phyloP scores from a whole-genome alignment of 1,284 basidiomycete genomes.

The Sporisorium sorghi region DNA sequence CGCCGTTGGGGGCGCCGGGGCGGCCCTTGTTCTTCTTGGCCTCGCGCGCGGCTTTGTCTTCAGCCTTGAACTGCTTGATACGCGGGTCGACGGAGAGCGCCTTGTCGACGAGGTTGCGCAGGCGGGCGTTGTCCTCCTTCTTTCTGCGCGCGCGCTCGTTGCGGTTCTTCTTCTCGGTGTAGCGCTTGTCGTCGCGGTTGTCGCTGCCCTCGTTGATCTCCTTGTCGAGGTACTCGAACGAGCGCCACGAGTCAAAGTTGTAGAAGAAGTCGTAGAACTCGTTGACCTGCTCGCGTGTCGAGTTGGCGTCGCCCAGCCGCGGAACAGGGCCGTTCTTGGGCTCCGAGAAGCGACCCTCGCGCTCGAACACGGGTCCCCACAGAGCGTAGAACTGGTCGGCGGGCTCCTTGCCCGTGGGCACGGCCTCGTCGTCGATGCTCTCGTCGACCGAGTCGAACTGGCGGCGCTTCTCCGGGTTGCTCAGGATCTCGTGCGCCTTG shows the following conservation, averaged over 20 bases:
- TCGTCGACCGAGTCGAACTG: constrained; percentile 98
- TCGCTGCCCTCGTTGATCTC: constrained; percentile 98
- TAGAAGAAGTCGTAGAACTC: constrained; percentile 99
- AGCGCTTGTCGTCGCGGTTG: constrained; percentile 97
- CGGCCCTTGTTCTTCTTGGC: constrained; percentile 83
- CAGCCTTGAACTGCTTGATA: constrained; percentile 95
- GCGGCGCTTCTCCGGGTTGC: constrained; percentile 84
- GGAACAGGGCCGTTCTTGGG: constrained; percentile 84
- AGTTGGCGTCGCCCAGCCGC: constrained; percentile 78
- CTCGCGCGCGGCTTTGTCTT: constrained; percentile 93
- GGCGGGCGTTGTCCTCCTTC: constrained; percentile 95
- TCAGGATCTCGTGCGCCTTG: constrained; percentile 93
- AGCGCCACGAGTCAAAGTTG: constrained; percentile 98
- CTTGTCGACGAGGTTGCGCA: constrained; percentile 88
- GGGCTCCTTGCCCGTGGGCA: constrained; percentile 69
- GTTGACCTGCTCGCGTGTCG: constrained; percentile 85
- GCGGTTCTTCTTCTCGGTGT: constrained; percentile 99
- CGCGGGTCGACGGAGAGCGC: constrained; percentile 88
- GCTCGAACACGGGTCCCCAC: constrained; percentile 84
- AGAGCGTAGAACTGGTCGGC: constrained; percentile 76
- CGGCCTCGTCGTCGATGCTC: constrained; percentile 77
- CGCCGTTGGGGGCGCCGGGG: constrained; percentile 68
- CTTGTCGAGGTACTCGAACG: constrained; percentile 98
- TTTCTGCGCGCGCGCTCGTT: constrained; percentile 93
- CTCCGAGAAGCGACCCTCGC: constrained; percentile 87